Evolutionary conservation across 2,329 filamentous ascomycete genomes (phyloP).

Genomic region (Aspergillus ruber): DNA sequence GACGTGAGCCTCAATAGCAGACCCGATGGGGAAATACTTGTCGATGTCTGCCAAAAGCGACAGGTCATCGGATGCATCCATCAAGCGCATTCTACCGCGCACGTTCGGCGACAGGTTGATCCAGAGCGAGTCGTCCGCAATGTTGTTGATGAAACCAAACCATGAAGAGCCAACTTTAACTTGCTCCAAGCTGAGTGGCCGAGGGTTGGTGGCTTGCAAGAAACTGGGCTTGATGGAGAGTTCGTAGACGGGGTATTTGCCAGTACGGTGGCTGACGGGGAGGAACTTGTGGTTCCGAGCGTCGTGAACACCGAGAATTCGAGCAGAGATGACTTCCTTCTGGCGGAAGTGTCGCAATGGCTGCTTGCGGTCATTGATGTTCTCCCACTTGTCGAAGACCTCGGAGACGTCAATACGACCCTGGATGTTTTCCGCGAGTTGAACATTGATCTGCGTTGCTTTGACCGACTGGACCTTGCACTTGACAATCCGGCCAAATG

Average conservation of each 20-base stretch:
- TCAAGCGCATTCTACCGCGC: slow-evolving; percentile 71
- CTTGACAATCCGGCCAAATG: slow-evolving; percentile 65
- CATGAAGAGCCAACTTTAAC: slow-evolving; percentile 65
- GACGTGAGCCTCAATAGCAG: slow-evolving; percentile 74
- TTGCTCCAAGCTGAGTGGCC: slow-evolving; percentile 64
- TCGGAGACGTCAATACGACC: slow-evolving; percentile 93
- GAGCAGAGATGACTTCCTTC: slow-evolving; percentile 66
- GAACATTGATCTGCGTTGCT: slow-evolving; percentile 85
- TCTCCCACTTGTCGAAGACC: slow-evolving; percentile 79
- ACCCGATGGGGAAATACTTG: slow-evolving; percentile 82
- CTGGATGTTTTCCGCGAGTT: slow-evolving; percentile 77
- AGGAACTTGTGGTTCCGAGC: slow-evolving; percentile 85
- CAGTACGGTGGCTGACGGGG: slow-evolving; percentile 77
- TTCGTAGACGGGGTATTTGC: slow-evolving; percentile 74
- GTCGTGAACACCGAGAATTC: slow-evolving; percentile 81
- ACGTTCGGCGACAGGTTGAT: slow-evolving; percentile 84
- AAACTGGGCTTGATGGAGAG: slow-evolving; percentile 70
- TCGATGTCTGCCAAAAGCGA: slow-evolving; percentile 69
- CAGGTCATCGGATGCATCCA: slow-evolving; percentile 83
- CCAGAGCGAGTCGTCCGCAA: slow-evolving; percentile 74
- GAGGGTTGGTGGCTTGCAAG: slow-evolving; percentile 47
- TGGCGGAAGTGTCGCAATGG: slow-evolving; percentile 69
- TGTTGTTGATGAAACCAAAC: slow-evolving; percentile 86
- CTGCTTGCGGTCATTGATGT: slow-evolving; percentile 73
- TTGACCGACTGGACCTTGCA: slow-evolving; percentile 79